Evolutionary conservation across 2,329 filamentous ascomycete species (phyloP), one percentile per base, ranked within the genome.

Genomic region (Alternaria consortialis): DNA sequence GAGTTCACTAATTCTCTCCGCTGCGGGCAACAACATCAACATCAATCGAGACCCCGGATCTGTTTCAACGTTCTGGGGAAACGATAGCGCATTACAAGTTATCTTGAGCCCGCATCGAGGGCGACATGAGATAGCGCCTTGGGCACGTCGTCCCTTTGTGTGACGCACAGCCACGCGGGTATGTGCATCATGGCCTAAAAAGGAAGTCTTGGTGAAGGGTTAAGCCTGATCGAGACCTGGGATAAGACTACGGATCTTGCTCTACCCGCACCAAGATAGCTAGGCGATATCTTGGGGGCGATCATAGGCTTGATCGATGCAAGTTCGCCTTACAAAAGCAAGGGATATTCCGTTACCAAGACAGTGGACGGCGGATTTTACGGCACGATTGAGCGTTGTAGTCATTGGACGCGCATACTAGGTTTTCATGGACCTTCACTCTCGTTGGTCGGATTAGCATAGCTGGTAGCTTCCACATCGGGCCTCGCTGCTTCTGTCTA

Each of bases 221-320:
- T 68, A 65, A 32, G 7, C 55, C 53, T 34, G 36, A 29, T 44
- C 27, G 37, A 50, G 43, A 44, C 12, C 34, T 40, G 13, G 56
- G 17, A 46, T 43, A 61, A 44, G 61, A 27, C 51, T 69, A 65
- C 70, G 71, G 70, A 69, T 63, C 55, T 39, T 40, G 31, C 23
- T 46, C 51, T 47, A 64, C 64, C 72, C 72, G 71, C 54, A 66
- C 63, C 56, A 68, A 65, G 61, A 48, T 31, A 56, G 64, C 71
- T 74, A 63, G 72, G 71, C 71, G 70, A 73, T 74, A 70, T 64
- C 68, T 71, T 72, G 66, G 66, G 58, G 59, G 55, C 57, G 65
- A 67, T 69, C 63, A 59, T 58, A 25, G 43, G 59, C 53, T 34
- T 58, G 42, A 59, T 25, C 37, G 15, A 57, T 54, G 25, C 52